Evolutionary conservation across 73 alveolate genomes (phyloP).

Genomic region (Stentor roeselii): DNA sequence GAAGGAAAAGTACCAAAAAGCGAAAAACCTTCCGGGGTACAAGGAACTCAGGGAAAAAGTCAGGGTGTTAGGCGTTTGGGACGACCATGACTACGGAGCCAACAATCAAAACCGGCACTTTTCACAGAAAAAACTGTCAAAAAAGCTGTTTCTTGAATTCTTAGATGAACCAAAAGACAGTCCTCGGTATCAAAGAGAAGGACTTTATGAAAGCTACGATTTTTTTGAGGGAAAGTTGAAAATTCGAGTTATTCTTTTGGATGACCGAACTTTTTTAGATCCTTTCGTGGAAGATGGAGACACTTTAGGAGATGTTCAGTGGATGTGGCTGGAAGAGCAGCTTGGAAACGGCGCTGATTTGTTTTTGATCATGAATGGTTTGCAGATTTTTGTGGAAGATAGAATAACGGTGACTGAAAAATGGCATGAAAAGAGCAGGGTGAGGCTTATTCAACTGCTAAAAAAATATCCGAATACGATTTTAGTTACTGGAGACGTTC

Average conservation of each 20-base stretch:
- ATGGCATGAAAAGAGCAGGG: constrained; percentile 48
- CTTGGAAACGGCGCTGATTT: constrained; percentile 30
- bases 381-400: constrained; percentile 53
- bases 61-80: constrained; percentile 62
- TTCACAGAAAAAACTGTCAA: constrained; percentile 29
- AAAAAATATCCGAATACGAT: constrained; percentile 38
- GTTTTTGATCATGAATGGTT: constrained; percentile 45
- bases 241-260: constrained; percentile 43
- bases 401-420: constrained; percentile 44
- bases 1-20: constrained; percentile 25
- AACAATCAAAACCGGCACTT: constrained; percentile 46
- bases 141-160: constrained; percentile 53
- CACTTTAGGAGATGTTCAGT: constrained; percentile 48
- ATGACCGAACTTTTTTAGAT: constrained; percentile 59
- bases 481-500: constrained; percentile 66
- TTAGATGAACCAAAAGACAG: constrained; percentile 47
- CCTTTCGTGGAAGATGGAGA: constrained; percentile 39
- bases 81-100: constrained; percentile 64
- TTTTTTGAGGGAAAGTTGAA: constrained; percentile 29
- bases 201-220: constrained; percentile 50
- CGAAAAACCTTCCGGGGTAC: constrained; percentile 33
- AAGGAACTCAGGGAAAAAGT: constrained; percentile 28
- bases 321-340: constrained; percentile 53
- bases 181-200: constrained; percentile 34
- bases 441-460: constrained; percentile 27